Percentiles rank a stretch among this genome's conserved stretches.
These are phyloP conservation scores for Astraeus odoratus DNA, from an alignment of 768 basidiomycete genomes.

Conservation along the genomic window DNA sequence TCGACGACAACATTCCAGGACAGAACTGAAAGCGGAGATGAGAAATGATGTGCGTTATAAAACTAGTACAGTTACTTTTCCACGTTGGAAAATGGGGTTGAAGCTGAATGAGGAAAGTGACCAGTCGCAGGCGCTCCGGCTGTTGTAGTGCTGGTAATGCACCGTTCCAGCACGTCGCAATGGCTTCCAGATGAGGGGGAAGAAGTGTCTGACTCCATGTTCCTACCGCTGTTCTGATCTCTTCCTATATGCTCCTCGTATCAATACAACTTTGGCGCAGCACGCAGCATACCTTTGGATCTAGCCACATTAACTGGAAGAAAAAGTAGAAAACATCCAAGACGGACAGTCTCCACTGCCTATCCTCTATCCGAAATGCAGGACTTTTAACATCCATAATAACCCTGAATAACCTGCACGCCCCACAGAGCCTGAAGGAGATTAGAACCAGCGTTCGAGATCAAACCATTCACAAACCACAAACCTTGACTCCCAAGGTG, in stretches of 20 bases:
- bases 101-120: constrained; percentile 60
- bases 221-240: constrained; percentile 53
- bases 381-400: constrained; percentile 61
- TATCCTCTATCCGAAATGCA: constrained; percentile 51
- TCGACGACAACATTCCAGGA: constrained; percentile 60
- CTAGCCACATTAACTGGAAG: constrained; percentile 59
- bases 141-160: constrained; percentile 48
- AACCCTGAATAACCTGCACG: constrained; percentile 55
- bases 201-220: constrained; percentile 55
- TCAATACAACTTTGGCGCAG: background rate
- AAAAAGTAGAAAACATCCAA: constrained; percentile 52
- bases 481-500: constrained; percentile 47
- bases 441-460: background rate
- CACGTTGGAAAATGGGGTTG: constrained; percentile 62
- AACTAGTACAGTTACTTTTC: constrained; percentile 41
- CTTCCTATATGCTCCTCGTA: constrained; percentile 42
- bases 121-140: constrained; percentile 48
- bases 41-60: background rate
- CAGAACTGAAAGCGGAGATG: constrained; percentile 37
- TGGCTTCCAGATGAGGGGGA: constrained; percentile 57
- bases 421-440: constrained; percentile 40
- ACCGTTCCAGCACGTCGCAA: constrained; percentile 64
- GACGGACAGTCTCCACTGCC: constrained; percentile 62
- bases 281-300: constrained; percentile 43
- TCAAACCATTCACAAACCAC: constrained; percentile 5